Evolutionary conservation across 2,329 filamentous ascomycete species (phyloP).

Genomic region (Neofusicoccum kwambonambiense): DNA sequence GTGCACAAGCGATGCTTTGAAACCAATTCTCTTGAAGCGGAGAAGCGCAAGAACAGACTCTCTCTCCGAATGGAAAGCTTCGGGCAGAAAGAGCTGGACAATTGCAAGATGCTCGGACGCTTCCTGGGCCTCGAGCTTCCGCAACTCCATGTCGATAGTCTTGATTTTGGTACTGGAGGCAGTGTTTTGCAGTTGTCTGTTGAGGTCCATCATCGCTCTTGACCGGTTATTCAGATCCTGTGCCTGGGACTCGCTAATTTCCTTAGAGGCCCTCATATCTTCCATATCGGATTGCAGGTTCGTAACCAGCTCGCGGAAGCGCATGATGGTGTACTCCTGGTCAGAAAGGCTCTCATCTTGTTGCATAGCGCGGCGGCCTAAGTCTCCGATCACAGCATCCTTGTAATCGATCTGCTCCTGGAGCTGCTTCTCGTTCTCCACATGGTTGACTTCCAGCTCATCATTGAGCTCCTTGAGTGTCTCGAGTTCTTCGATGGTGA

Average conservation of each 20-base stretch:
- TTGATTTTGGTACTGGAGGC: conserved; percentile 91
- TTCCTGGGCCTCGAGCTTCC: conserved; percentile 83
- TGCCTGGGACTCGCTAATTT: conserved; percentile 88
- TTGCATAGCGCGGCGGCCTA: conserved; percentile 67
- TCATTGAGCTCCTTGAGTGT: conserved; percentile 89
- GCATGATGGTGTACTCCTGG: conserved; percentile 82
- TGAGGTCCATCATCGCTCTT: conserved; percentile 93
- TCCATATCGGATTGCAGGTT: conserved; percentile 83
- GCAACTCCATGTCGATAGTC: conserved; percentile 86
- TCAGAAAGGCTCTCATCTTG: conserved; percentile 82
- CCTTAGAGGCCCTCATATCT: conserved; percentile 87
- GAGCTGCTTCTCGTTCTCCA: conserved; percentile 90
- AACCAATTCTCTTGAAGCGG: conserved; percentile 80
- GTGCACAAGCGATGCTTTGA: conserved; percentile 80
- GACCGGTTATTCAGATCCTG: conserved; percentile 86
- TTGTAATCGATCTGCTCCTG: conserved; percentile 91
- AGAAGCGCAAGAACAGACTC: conserved; percentile 88
- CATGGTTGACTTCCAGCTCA: conserved; percentile 89
- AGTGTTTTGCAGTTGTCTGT: conserved; percentile 87
- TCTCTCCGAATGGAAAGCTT: conserved; percentile 36
- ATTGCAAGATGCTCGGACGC: conserved; percentile 85
- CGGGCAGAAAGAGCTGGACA: conserved; percentile 68
- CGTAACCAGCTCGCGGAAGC: conserved; percentile 85
- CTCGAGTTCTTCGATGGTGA: conserved; percentile 82
- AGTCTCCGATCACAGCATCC: conserved; percentile 80